Conservation (phyloP, 1,284 basidiomycete species). For the Pseudozyma hubeiensis region DNA sequence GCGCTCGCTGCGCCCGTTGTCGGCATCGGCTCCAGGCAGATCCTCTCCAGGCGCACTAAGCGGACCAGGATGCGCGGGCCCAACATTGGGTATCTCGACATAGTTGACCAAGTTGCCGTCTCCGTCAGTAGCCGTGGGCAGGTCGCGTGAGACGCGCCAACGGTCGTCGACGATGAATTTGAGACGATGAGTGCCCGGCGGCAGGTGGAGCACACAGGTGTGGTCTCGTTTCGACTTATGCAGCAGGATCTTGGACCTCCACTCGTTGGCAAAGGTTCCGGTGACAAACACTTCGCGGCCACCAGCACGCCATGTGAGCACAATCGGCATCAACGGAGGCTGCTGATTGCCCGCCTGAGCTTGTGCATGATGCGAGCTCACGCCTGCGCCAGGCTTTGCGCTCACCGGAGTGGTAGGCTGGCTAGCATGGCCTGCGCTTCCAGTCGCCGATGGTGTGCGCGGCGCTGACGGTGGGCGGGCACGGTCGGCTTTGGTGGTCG, state of each 20-base stretch:
- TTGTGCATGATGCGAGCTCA: slow-evolving; percentile 12
- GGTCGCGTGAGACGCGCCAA: slow-evolving; percentile 80
- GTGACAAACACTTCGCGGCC: slow-evolving; percentile 72
- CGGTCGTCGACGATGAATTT: slow-evolving; percentile 95
- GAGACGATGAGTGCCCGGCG: slow-evolving; percentile 92
- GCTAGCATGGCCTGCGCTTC: slow-evolving; percentile 14
- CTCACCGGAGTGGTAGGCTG: slow-evolving; percentile 38
- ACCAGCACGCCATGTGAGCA: slow-evolving; percentile 59
- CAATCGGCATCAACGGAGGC: slow-evolving; percentile 37
- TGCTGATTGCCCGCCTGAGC: slow-evolving; percentile 18
- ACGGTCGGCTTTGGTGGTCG: slow-evolving; percentile 8
- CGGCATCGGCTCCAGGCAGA: slow-evolving; percentile 30
- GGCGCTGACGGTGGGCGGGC: slow-evolving; percentile 3
- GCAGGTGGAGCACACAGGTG: slow-evolving; percentile 67
- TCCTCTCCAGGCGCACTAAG: slow-evolving; percentile 63
- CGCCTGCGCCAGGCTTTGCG: slow-evolving; percentile 7
- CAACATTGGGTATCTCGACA: slow-evolving; percentile 67
- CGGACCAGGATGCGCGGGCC: slow-evolving; percentile 60
- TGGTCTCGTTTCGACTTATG: slow-evolving; percentile 58
- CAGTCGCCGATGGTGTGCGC: slow-evolving; percentile 13
- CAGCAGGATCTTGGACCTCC: slow-evolving; percentile 71
- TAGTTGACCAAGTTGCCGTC: slow-evolving; percentile 96
- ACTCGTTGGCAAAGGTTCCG: slow-evolving; percentile 75
- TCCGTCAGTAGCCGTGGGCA: slow-evolving; percentile 92
- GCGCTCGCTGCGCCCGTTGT: slow-evolving; percentile 38